A percentile compares a stretch with the other conserved stretches of the same genome.
Conservation (phyloP, 352 stramenopile species). For the Paralagenidium karlingii region DNA sequence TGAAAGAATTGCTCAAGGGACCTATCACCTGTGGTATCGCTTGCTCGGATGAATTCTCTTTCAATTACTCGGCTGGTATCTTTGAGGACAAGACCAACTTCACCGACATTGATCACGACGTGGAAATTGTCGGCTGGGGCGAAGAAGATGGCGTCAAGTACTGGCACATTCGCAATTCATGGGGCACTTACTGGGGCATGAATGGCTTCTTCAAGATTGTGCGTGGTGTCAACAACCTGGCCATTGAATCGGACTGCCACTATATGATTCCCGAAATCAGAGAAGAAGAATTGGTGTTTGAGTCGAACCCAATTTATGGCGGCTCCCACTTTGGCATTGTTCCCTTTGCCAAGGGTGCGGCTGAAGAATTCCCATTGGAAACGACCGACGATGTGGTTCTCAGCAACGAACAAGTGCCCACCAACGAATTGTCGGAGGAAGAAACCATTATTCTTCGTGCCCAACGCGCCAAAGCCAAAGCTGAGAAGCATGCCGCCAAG, state of each 20-base stretch:
- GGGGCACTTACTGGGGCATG: conserved; percentile 89
- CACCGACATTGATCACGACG: conserved; percentile 80
- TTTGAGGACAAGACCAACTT: conserved; percentile 82
- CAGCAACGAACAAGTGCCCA: conserved; percentile 30
- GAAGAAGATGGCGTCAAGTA: conserved; percentile 71
- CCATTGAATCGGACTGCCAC: conserved; percentile 83
- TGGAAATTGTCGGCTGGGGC: conserved; percentile 90
- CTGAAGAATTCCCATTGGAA: conserved; percentile 77
- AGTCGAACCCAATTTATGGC: conserved; percentile 59
- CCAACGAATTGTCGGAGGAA: conserved; percentile 9
- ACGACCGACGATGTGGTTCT: conserved; percentile 67
- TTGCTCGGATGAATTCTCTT: conserved; percentile 73
- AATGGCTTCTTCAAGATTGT: conserved; percentile 89
- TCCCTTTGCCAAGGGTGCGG: conserved; percentile 48
- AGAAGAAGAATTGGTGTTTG: conserved; percentile 72
- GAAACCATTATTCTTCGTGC: too few species aligned
- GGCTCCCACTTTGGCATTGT: conserved; percentile 71
- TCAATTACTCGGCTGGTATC: conserved; percentile 89
- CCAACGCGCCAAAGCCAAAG: too few species aligned
- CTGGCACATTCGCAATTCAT: conserved; percentile 89
- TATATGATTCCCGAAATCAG: conserved; percentile 79
- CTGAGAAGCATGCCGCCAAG: background rate
- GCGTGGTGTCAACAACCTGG: conserved; percentile 82
- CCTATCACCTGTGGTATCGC: conserved; percentile 92
- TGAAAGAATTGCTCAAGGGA: conserved; percentile 68